Evolutionary conservation across 805 yeast species (phyloP).

Genomic region (Myxozyma neglecta): DNA sequence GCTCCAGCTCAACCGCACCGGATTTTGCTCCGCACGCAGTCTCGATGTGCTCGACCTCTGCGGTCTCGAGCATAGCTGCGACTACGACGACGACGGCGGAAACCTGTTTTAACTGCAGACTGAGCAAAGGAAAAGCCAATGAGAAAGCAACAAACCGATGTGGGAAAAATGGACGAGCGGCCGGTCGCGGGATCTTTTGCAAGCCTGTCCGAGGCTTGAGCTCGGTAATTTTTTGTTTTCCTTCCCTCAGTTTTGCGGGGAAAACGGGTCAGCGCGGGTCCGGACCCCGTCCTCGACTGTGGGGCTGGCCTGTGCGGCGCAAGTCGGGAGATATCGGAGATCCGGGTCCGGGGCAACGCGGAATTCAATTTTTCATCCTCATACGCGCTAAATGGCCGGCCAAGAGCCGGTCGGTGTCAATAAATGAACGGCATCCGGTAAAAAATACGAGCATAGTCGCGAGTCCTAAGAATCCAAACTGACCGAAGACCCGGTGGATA

Average conservation of each 20-base stretch:
- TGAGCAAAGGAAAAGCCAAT: neutral
- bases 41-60: slow-evolving; percentile 5
- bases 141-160: neutral
- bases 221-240: neutral
- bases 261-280: neutral
- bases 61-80: neutral
- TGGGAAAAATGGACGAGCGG: neutral
- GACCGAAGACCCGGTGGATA: neutral
- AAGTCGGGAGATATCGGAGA: neutral
- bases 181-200: neutral
- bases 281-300: neutral
- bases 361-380: neutral
- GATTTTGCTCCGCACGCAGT: neutral
- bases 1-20: slow-evolving; percentile 10
- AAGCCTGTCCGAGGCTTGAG: neutral
- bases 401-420: too few relatives aligned
- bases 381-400: neutral
- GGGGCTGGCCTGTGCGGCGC: neutral
- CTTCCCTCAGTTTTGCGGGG: neutral
- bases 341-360: neutral
- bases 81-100: neutral
- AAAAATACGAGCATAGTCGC: too few relatives aligned
- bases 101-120: neutral
- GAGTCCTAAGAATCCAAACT: too few relatives aligned
- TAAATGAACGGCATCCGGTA: too few relatives aligned